phyloP scores from a whole-genome alignment of 2,329 filamentous ascomycete genomes.

The Exophiala lecanii-corni region DNA sequence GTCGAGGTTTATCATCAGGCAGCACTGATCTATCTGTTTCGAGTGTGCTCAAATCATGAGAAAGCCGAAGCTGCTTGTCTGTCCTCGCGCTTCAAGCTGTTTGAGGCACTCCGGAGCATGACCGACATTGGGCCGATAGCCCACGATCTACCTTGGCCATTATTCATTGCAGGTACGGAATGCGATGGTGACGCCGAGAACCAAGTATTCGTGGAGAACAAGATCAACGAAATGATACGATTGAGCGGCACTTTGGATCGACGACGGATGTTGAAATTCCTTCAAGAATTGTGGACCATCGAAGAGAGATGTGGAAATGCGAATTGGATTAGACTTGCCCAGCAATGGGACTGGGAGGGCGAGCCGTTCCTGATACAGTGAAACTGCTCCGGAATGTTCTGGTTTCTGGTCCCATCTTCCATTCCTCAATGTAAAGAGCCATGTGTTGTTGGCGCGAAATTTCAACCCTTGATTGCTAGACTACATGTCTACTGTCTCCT shows the following conservation, averaged over 20 bases:
- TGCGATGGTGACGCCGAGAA: neutral
- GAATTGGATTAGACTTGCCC: conserved; percentile 9
- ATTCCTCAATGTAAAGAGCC: no score
- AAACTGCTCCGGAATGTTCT: no score
- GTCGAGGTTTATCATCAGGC: neutral
- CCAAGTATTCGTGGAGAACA: conserved; percentile 2
- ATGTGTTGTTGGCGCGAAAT: no score
- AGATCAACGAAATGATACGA: conserved; percentile 7
- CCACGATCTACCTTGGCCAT: conserved; percentile 9
- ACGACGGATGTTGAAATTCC: conserved; percentile 6
- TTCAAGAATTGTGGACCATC: conserved; percentile 4
- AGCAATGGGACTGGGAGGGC: neutral
- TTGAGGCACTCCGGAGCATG: neutral
- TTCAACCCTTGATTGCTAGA: no score
- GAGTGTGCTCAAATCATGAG: neutral
- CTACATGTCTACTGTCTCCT: conserved; percentile 32
- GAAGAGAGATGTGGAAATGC: neutral
- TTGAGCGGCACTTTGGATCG: conserved; percentile 7
- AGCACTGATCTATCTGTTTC: neutral
- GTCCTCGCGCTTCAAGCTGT: neutral
- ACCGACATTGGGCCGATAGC: conserved; percentile 4
- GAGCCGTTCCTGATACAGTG: conserved; percentile 1
- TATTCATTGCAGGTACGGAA: conserved; percentile 14
- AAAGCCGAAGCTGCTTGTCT: neutral
- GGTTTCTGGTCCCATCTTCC: no score